A percentile compares a stretch with the other conserved stretches of the same genome.
These are phyloP conservation scores for Penicillium roqueforti DNA, from an alignment of 495 filamentous ascomycete genomes.

Conservation along the genomic window DNA sequence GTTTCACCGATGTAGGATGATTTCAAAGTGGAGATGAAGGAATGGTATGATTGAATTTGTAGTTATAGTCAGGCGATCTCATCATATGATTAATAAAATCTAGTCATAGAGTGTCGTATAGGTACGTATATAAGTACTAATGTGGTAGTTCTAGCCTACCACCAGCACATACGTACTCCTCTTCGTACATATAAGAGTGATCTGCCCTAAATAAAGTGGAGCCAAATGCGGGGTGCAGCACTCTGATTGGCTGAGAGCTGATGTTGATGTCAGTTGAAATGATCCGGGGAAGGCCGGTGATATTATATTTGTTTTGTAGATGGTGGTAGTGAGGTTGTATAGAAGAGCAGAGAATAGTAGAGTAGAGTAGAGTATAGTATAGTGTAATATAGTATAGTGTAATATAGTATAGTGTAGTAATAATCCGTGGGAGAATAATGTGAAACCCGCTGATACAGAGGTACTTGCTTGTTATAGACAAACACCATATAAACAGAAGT, in stretches of 20 bases:
- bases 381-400: neutral
- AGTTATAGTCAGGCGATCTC: neutral
- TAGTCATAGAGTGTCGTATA: neutral
- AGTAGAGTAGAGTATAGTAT: no score
- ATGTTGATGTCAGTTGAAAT: slow-evolving; percentile 38
- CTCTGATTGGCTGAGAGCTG: slow-evolving; percentile 24
- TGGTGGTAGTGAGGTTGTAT: no score
- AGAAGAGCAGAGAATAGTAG: no score
- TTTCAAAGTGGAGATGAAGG: no score
- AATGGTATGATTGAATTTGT: no score
- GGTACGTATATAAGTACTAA: neutral
- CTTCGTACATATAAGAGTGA: slow-evolving; percentile 2
- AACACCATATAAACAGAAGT: slow-evolving; percentile 1
- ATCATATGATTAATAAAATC: neutral
- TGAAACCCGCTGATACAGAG: neutral
- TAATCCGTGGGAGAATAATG: no score
- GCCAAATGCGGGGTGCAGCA: slow-evolving; percentile 44
- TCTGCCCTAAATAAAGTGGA: slow-evolving; percentile 23
- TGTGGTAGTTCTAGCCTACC: neutral
- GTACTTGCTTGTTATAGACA: neutral
- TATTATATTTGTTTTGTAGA: neutral
- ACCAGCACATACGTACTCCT: no score
- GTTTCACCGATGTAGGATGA: no score
- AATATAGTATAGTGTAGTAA: no score
- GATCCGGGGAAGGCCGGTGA: slow-evolving; percentile 17